Conservation (phyloP, 169 alveolate genomes). For the Perkinsus chesapeaki region DNA sequence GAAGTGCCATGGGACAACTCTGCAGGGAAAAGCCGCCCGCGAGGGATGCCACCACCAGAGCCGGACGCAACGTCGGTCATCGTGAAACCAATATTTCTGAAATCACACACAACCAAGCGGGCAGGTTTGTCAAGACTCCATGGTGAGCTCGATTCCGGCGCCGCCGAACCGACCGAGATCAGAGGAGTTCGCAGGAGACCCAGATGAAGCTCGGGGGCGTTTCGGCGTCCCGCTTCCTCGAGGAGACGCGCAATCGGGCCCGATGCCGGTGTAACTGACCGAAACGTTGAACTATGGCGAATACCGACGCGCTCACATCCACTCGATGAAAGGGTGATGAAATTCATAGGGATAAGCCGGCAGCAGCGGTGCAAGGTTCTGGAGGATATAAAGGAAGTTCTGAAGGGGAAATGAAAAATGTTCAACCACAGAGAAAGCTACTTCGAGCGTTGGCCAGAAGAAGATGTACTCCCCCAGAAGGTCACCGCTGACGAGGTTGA, state of each 20-base stretch:
- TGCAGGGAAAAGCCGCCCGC: not conserved
- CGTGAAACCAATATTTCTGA: not conserved
- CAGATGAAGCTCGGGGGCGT: not conserved
- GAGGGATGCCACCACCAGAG: not conserved
- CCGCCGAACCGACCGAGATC: not conserved
- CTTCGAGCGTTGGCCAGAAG: not conserved
- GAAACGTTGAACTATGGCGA: not conserved
- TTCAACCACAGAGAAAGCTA: not conserved
- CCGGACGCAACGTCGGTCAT: not conserved
- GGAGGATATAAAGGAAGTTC: not conserved
- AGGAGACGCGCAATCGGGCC: not conserved
- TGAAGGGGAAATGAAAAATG: not conserved
- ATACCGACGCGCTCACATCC: not conserved
- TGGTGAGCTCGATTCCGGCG: not conserved
- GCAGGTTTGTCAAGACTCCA: not conserved
- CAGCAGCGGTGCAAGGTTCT: not conserved
- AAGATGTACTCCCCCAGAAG: not conserved
- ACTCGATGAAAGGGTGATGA: not conserved
- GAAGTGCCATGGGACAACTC: not conserved
- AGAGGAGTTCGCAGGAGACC: not conserved
- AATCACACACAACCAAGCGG: not conserved
- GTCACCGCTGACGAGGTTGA: slow-evolving; percentile 1
- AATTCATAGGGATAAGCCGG: not conserved
- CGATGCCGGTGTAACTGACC: not conserved
- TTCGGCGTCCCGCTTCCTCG: not conserved